Percentiles rank a stretch among this genome's conserved stretches.
These are phyloP conservation scores for Gossypium davidsonii DNA, from an alignment of 441 rosid genomes.

Conservation along the genomic window DNA sequence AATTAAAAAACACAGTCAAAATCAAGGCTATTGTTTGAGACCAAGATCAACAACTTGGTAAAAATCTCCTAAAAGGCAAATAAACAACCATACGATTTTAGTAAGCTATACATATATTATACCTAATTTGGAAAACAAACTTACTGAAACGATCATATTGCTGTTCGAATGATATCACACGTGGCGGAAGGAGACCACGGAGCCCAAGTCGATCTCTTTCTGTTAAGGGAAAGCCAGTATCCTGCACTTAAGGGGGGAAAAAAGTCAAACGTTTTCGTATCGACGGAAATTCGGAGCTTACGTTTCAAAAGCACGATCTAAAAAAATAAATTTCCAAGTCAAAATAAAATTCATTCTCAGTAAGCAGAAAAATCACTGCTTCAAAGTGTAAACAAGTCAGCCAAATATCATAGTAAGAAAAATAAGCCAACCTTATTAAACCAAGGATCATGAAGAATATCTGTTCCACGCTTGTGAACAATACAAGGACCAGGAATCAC, in stretches of 20 bases:
- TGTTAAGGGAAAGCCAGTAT: slow-evolving; percentile 89
- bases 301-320: background rate
- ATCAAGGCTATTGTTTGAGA: background rate
- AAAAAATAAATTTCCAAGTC: background rate
- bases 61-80: background rate
- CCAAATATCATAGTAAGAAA: background rate
- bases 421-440: slow-evolving; percentile 67
- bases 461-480: slow-evolving; percentile 94
- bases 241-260: slow-evolving; percentile 36
- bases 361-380: background rate
- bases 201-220: slow-evolving; percentile 95
- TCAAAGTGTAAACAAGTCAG: background rate
- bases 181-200: slow-evolving; percentile 95
- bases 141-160: slow-evolving; percentile 94
- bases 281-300: background rate
- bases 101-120: too few relatives aligned
- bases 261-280: background rate
- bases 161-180: slow-evolving; percentile 81
- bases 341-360: background rate
- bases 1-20: slow-evolving; percentile 16
- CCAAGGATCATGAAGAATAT: slow-evolving; percentile 99
- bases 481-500: slow-evolving; percentile 89
- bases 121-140: slow-evolving; percentile 22
- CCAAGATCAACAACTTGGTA: background rate
- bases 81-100: background rate